These are phyloP conservation scores for Biscogniauxia marginata DNA, from an alignment of 2,329 filamentous ascomycete species.

Conservation along the genomic window DNA sequence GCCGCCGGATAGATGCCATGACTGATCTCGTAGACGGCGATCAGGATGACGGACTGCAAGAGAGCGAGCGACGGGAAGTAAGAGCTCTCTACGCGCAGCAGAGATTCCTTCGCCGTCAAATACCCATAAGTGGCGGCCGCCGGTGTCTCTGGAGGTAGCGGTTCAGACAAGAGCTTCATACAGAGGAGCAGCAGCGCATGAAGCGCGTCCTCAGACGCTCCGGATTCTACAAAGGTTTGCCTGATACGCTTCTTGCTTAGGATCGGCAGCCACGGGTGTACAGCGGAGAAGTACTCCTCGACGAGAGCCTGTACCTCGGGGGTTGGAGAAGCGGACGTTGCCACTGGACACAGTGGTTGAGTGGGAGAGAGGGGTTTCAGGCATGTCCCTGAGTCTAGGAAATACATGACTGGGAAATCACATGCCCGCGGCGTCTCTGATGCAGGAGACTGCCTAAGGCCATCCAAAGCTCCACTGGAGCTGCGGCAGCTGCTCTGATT, in stretches of 20 bases:
- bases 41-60: constrained; percentile 29
- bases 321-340: neutral
- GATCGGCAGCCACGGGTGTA: constrained; percentile 26
- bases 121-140: too few species aligned
- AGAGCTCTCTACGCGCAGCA: constrained; percentile 20
- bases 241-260: constrained; percentile 21
- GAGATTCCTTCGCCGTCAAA: constrained; percentile 11
- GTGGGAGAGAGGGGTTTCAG: constrained; percentile 15
- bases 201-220: too few species aligned
- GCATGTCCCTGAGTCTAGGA: constrained; percentile 21
- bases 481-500: neutral
- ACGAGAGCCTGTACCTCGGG: constrained; percentile 7
- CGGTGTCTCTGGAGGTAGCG: constrained; percentile 3
- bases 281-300: constrained; percentile 18
- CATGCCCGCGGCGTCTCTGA: too few species aligned
- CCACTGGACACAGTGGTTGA: neutral
- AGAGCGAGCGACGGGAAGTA: constrained; percentile 24
- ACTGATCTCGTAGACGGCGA: constrained; percentile 34
- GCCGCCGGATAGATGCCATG: constrained; percentile 36
- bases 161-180: constrained; percentile 24
- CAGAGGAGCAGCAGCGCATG: constrained; percentile 20
- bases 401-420: constrained; percentile 21
- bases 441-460: neutral
- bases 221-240: constrained; percentile 5
- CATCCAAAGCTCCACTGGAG: neutral